A percentile compares a stretch with the other conserved stretches of the same genome.
Conservation (phyloP, 345 rosid species). For the Diplotaxis tenuifolia region DNA sequence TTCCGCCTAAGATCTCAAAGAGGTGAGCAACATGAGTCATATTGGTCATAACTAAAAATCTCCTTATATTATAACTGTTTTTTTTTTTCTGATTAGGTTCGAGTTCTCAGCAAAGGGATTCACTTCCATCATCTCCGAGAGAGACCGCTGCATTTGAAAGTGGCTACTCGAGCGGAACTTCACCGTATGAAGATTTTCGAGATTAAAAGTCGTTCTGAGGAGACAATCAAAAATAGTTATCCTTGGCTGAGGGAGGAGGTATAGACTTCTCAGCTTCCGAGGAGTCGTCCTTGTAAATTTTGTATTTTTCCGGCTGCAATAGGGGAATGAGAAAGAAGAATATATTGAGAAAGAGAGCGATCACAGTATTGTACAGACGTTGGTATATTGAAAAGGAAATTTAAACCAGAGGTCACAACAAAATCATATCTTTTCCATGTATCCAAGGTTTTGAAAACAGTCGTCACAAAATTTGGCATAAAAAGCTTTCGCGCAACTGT, state of each 20-base stretch:
- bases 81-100: slow-evolving; percentile 53
- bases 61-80: neutral
- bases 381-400: slow-evolving; percentile 30
- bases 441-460: neutral
- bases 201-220: slow-evolving; percentile 37
- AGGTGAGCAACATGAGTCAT: slow-evolving; percentile 44
- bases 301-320: slow-evolving; percentile 10
- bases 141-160: slow-evolving; percentile 66
- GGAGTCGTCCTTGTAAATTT: slow-evolving; percentile 33
- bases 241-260: slow-evolving; percentile 28
- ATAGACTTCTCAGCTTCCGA: slow-evolving; percentile 4
- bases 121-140: slow-evolving; percentile 76
- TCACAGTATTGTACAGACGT: slow-evolving; percentile 31
- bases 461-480: neutral
- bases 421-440: neutral
- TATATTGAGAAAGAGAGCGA: neutral
- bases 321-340: slow-evolving; percentile 2
- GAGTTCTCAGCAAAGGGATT: slow-evolving; percentile 65
- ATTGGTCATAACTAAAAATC: neutral
- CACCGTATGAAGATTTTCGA: slow-evolving; percentile 76
- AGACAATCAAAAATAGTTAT: neutral
- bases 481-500: neutral
- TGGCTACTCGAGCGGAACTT: slow-evolving; percentile 75
- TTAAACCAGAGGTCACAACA: slow-evolving; percentile 19
- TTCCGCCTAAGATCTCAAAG: slow-evolving; percentile 73